These are phyloP conservation scores for Lichtheimia hyalospora DNA, from an alignment of 371 early-diverging fungal species.

Conservation along the genomic window DNA sequence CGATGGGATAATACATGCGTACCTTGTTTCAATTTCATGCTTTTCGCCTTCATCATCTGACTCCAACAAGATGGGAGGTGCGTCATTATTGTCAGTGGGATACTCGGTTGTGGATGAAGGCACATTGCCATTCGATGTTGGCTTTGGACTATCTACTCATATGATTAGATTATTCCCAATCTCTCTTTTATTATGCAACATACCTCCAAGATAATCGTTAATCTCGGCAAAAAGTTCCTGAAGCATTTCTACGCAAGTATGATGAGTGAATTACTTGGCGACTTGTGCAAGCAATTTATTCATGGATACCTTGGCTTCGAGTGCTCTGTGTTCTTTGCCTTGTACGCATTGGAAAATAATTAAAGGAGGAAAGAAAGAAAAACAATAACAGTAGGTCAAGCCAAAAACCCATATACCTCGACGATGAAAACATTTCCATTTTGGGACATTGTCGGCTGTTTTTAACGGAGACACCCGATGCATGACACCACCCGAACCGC, in stretches of 20 bases:
- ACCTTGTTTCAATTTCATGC: too few species aligned
- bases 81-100: too few species aligned
- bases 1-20: too few species aligned
- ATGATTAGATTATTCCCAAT: not conserved
- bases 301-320: constrained; percentile 10
- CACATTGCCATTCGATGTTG: not conserved
- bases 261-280: not conserved
- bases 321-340: constrained; percentile 2
- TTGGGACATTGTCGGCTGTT: too few species aligned
- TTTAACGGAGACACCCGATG: too few species aligned
- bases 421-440: too few species aligned
- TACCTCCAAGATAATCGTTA: constrained; percentile 20
- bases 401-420: too few species aligned
- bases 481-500: too few species aligned
- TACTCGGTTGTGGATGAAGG: not conserved
- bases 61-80: not conserved
- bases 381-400: not conserved
- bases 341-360: not conserved
- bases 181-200: not conserved
- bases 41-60: not conserved
- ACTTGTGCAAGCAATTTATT: not conserved
- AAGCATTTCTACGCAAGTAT: constrained; percentile 14
- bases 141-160: not conserved
- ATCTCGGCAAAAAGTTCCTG: constrained; percentile 24
- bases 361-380: not conserved